A percentile compares a stretch with the other conserved stretches of the same genome.
These are phyloP conservation scores for Helianthus tuberosus DNA, from an alignment of 129 eudicot genomes.

Conservation along the genomic window DNA sequence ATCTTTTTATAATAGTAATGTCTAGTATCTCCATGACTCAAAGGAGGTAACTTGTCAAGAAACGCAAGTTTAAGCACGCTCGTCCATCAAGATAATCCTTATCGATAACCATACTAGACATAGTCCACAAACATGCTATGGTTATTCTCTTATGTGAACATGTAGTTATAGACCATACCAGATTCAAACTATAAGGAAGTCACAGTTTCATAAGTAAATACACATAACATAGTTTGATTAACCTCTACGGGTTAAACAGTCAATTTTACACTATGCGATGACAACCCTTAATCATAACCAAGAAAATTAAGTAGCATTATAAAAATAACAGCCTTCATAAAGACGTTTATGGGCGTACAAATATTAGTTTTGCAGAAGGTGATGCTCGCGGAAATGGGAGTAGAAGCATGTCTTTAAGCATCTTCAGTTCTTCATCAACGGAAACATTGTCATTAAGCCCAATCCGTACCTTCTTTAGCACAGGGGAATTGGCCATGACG, in stretches of 20 bases:
- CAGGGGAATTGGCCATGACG: slow-evolving; percentile 5
- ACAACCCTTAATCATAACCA: background rate
- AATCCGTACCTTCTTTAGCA: slow-evolving; percentile 6
- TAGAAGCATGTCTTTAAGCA: slow-evolving; percentile 8
- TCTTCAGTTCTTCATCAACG: slow-evolving; percentile 4
- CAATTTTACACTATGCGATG: no score
- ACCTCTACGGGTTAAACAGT: no score
- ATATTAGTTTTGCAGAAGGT: slow-evolving; percentile 3
- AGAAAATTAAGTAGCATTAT: background rate
- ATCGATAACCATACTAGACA: background rate
- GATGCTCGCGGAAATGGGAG: slow-evolving; percentile 17
- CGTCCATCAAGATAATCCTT: slow-evolving; percentile 9
- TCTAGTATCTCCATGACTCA: background rate
- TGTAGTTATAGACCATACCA: background rate
- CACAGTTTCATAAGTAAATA: no score
- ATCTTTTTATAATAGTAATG: no score
- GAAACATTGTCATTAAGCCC: background rate
- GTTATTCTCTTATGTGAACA: background rate
- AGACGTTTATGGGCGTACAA: background rate
- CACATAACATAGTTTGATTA: no score
- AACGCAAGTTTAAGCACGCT: slow-evolving; percentile 18
- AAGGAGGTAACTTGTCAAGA: background rate
- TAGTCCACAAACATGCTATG: slow-evolving; percentile 7
- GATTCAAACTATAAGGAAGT: no score
- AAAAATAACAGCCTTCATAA: background rate